Evolutionary conservation across 2,329 filamentous ascomycete genomes (phyloP), one percentile per base, ranked within the genome.

Genomic region (Colletotrichum sojae): DNA sequence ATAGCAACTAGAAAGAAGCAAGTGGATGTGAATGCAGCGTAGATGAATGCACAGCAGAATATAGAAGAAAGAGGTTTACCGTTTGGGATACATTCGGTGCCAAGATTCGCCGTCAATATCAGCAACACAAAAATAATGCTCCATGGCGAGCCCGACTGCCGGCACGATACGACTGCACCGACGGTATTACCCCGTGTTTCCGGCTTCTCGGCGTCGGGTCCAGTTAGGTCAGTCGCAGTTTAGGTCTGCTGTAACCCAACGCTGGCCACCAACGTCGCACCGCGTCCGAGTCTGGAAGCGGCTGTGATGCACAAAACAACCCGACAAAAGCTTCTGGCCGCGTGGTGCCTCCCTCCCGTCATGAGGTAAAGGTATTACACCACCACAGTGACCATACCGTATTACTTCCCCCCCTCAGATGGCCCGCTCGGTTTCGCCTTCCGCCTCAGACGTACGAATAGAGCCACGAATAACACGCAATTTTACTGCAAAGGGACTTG

Each of bases 161-260:
- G 58, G 58, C 58, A 45, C 46, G 39, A 52, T 51, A 52, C 46
- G 46, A 60, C 46, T 36, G 31, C 31, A 36, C 27, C 56, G 61
- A 25, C 66, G 59, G 49, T 10, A 9, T 6, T 40, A 59, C 66
- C 61, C 66, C 49, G 66, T 69, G 61, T 59, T 65, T 53, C 66
- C 66, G 66, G 48, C 43, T 54, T 68, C 49, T 69, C 55, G 66
- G 66, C 54, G 40, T 55, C 43, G 66, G 66, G 66, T 48, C 66
- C 43, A 48, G 51, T 57, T 3, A 10, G 31, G 31, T 36, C 8
- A 36, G 31, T 36, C 31, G 5, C 31, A 36, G 31, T 36, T 36
- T 36, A 54, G 48, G 54, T 40, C 43, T 58, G 66, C 61, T 46
- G 40, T 45, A 43, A 66, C 66, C 48, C 48, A 31, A 46, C 36